phyloP scores from a whole-genome alignment of 208 protist genomes.

The Herpetomonas tarakana region DNA sequence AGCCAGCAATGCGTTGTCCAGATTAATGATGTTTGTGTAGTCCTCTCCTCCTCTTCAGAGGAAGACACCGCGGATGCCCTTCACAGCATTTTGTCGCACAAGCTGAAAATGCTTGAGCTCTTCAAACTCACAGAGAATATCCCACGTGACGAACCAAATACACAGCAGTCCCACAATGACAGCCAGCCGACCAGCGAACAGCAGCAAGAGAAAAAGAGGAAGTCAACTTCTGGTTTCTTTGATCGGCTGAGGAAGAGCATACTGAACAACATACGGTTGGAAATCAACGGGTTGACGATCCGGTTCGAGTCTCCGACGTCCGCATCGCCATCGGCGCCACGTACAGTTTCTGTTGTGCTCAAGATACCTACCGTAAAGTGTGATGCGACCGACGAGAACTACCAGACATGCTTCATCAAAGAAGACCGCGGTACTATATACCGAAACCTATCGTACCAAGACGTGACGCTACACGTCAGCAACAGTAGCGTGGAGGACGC shows the following conservation, averaged over 20 bases:
- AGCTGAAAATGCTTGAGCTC: constrained; percentile 7
- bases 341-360: constrained; percentile 9
- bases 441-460: constrained; percentile 27
- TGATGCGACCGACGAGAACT: constrained; percentile 32
- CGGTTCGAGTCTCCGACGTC: constrained; percentile 36
- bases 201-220: constrained; percentile 15
- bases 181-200: too few species aligned
- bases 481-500: not conserved
- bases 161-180: constrained; percentile 7
- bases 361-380: constrained; percentile 26
- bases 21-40: constrained; percentile 8
- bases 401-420: constrained; percentile 19
- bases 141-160: not conserved
- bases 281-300: constrained; percentile 43
- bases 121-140: constrained; percentile 1
- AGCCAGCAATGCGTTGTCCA: constrained; percentile 11
- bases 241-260: constrained; percentile 52
- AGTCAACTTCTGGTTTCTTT: constrained; percentile 24
- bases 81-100: constrained; percentile 5
- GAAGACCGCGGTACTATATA: constrained; percentile 9
- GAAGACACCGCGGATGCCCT: not conserved
- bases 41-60: not conserved
- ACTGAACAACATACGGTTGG: constrained; percentile 54
- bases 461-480: not conserved
- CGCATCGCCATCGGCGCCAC: constrained; percentile 27